phyloP scores from a whole-genome alignment of 345 rosid genomes.

The Eucalyptus pumila region DNA sequence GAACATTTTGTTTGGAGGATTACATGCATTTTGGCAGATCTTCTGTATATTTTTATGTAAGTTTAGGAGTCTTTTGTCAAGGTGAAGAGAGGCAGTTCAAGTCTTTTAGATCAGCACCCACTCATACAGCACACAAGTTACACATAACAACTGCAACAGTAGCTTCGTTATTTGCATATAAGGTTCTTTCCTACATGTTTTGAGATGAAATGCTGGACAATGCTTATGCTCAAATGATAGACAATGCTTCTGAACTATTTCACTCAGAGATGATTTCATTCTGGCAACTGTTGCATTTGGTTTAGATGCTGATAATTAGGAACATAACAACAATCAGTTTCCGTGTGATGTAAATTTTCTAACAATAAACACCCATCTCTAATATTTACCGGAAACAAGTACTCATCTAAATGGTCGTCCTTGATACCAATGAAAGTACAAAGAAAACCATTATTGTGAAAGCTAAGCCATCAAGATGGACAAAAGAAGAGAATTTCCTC shows the following conservation, averaged over 20 bases:
- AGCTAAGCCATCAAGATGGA: background rate
- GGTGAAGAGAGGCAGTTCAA: background rate
- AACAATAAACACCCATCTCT: background rate
- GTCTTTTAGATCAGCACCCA: background rate
- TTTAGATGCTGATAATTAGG: background rate
- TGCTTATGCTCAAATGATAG: background rate
- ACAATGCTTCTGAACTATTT: background rate
- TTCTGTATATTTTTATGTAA: background rate
- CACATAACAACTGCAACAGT: background rate
- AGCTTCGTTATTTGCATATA: background rate
- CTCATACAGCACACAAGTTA: background rate
- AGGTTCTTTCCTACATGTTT: background rate
- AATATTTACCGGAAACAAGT: background rate
- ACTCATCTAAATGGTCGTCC: background rate
- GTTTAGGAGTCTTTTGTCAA: background rate
- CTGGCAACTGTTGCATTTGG: background rate
- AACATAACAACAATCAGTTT: background rate
- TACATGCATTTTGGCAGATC: background rate
- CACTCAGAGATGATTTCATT: background rate
- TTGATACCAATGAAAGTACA: background rate
- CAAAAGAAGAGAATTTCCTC: background rate
- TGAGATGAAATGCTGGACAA: background rate
- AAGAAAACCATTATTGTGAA: background rate
- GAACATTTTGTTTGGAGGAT: background rate
- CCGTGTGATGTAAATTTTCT: background rate